phyloP scores from a whole-genome alignment of 768 basidiomycete species.

The Steccherinum ochraceum region DNA sequence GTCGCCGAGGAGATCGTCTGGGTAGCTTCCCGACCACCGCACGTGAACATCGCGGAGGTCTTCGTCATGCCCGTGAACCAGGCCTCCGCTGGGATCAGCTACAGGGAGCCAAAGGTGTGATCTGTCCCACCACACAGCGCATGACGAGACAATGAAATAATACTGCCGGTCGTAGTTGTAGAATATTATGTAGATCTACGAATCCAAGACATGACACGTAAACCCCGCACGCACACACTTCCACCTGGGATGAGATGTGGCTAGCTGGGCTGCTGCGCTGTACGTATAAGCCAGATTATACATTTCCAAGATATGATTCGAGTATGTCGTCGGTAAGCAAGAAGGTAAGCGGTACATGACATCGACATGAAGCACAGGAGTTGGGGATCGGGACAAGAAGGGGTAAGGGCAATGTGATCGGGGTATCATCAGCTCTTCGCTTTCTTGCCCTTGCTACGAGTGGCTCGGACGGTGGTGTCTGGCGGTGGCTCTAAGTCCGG shows the following conservation, averaged over 20 bases:
- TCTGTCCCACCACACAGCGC: background rate
- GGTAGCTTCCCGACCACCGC: slow-evolving; percentile 86
- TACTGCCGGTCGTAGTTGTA: background rate
- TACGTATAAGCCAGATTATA: background rate
- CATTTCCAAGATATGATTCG: background rate
- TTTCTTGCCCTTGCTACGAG: slow-evolving; percentile 30
- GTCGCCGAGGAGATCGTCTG: slow-evolving; percentile 98
- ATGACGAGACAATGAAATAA: background rate
- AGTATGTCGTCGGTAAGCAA: too few relatives aligned
- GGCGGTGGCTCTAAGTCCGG: slow-evolving; percentile 13
- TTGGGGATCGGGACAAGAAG: slow-evolving; percentile 7
- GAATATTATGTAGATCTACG: background rate
- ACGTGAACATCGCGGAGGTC: slow-evolving; percentile 86
- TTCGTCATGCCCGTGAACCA: slow-evolving; percentile 77
- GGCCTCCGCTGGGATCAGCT: slow-evolving; percentile 59
- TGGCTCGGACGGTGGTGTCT: slow-evolving; percentile 37
- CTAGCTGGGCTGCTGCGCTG: too few relatives aligned
- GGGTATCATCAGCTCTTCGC: slow-evolving; percentile 14
- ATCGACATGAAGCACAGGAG: background rate
- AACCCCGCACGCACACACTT: background rate
- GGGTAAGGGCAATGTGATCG: background rate
- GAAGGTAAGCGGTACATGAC: background rate
- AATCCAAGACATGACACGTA: background rate
- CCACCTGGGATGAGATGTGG: background rate
- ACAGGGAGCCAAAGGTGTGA: slow-evolving; percentile 35